A percentile compares a stretch with the other conserved stretches of the same genome.
These are phyloP conservation scores for Agrocybe chaxingu DNA, from an alignment of 768 basidiomycete species.

Conservation along the genomic window DNA sequence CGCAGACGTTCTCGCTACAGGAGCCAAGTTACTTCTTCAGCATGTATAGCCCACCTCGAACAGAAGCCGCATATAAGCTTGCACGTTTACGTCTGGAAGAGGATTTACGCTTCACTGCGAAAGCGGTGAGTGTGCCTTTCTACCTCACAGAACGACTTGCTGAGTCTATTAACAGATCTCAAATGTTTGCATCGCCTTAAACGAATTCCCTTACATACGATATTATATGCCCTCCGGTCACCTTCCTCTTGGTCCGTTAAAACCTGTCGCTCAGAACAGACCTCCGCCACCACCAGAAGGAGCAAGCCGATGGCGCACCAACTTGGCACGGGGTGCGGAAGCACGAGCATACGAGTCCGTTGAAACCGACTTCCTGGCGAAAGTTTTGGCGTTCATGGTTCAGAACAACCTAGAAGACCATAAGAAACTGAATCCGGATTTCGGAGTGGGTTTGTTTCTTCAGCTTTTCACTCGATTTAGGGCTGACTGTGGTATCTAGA, in stretches of 20 bases:
- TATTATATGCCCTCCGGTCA: constrained; percentile 88
- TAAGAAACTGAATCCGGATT: constrained; percentile 82
- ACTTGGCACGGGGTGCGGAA: constrained; percentile 70
- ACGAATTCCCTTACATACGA: constrained; percentile 90
- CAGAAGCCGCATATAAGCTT: constrained; percentile 59
- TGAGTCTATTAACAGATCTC: constrained; percentile 52
- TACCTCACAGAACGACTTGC: not conserved
- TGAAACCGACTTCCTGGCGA: constrained; percentile 75
- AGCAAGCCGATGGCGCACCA: constrained; percentile 74
- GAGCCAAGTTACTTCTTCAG: constrained; percentile 83
- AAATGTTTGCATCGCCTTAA: constrained; percentile 85
- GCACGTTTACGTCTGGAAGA: constrained; percentile 81
- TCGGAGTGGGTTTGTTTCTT: constrained; percentile 52
- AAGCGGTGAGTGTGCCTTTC: constrained; percentile 46
- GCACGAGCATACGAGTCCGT: constrained; percentile 67
- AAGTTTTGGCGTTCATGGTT: constrained; percentile 81
- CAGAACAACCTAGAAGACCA: constrained; percentile 85
- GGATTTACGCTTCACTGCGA: constrained; percentile 75
- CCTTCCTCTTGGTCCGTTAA: constrained; percentile 80
- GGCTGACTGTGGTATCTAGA: constrained; percentile 32
- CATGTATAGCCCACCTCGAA: constrained; percentile 81
- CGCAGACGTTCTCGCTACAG: constrained; percentile 79
- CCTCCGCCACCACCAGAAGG: constrained; percentile 64
- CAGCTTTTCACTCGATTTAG: not conserved
- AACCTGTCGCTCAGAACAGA: constrained; percentile 60